Base-by-base conservation (phyloP, 306 rosid species). In the Acacia acuminata region DNA sequence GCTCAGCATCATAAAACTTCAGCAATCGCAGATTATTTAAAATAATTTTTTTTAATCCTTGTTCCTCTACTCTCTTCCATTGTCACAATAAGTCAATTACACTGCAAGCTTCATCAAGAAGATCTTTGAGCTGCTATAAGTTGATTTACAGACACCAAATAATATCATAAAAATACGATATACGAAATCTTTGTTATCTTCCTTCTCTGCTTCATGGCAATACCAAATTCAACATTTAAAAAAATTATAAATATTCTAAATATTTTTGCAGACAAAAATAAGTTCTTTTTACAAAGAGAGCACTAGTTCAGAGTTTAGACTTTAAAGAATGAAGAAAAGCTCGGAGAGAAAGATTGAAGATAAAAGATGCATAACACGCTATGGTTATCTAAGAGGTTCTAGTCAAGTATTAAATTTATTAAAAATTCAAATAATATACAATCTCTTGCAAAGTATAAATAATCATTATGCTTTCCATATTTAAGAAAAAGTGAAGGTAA, bases 261-360 rank as follows among this genome's bases (percentile, higher is more conserved):
- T 47, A 32, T 22, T 27, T 19, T 12, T 19, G 25, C 11, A 53
- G 19, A 77, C 42, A 67, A 42, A 77, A 78, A 66, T 32, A 77
- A 64, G 47, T 32, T 7, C 17, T 40, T 70, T 79, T 77, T 34
- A 24, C 30, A 38, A 55, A 55, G 43, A 74, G 64, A 27, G 4
- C 11, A 55, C 58, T 51, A 40, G 40, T 24, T 40, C 45, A 25
- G 36, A 79, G 10, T 22, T 11, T 10, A 38, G 36, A 79, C 20
- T 71, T 10, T 43, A 38, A 38, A 38, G 58, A 14, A 71, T 16
- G 10, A 79, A 79, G 47, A 42, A 69, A 42, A 70, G 82, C 43
- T 42, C 24, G 2, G 17, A 58, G 50, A 80, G 72, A 80, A 43
- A 71, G 50, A 16, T 53, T 27, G 61, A 19, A 70, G 58, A 69